Base-by-base conservation (phyloP, 169 alveolate genomes). In the Eimeria praecox region DNA sequence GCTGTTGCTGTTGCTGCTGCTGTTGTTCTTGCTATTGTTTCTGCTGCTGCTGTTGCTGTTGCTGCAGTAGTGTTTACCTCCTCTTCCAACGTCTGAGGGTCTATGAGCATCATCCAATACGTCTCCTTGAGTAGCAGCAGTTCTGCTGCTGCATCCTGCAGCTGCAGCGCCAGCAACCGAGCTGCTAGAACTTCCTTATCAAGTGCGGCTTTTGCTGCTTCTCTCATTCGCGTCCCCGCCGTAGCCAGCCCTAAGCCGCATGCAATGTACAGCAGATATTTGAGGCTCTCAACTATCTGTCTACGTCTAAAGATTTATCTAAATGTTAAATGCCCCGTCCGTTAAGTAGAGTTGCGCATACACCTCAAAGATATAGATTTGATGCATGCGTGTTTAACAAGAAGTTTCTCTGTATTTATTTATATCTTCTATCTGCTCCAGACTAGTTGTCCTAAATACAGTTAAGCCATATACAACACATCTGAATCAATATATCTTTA, bases 121-220 rank as follows among this genome's bases (percentile, higher is more conserved):
- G 92, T 86, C 1, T 86, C 78, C 24, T 59, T 46, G 33, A 86
- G 46, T 38, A 86, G 44, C 82, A 59, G 92, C 82, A 86, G 56
- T 62, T 86, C 92, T 5, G 82, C 82, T 46, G 92, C 92, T 38
- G 92, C 92, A n/a, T 86, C 92, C 27, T 86, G 92, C 82, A 86
- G 78, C 92, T 86, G 82, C 3, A 86, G 82, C 38, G 92, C 56
- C 40, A 86, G n/a, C 59, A 86, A 64, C n/a, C 33, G 92, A 18
- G 92, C 92, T 0, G 82, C 92, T 30, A 40, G 1, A 18, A 82
- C 80, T 82, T 86, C 92, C 40, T 54, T 59, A 38, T 59, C 80
- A 62, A 62, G 40, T 22, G 92, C 92, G 16, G 35, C 20, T 22
- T 59, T 59, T 27, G 82, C 80, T 44, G 49, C 56, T 35, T 86